Evolutionary conservation across 768 basidiomycete genomes (phyloP), one percentile per base, ranked within the genome.

Genomic region (Trametes cubensis): DNA sequence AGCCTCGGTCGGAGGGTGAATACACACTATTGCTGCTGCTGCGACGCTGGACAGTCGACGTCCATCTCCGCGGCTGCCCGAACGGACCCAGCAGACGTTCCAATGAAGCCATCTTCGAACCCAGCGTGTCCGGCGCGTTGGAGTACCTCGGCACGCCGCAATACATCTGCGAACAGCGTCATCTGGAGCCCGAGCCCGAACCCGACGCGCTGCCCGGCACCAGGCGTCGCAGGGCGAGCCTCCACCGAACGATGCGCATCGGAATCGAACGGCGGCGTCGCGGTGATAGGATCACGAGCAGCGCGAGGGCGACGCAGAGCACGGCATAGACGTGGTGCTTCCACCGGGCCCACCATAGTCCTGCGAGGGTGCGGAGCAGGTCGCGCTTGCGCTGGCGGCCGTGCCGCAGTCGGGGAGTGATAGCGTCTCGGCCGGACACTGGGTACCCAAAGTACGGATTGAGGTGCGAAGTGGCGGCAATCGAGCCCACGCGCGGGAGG

Each of bases 381-480:
- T 90, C 89, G 66, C 87, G 81, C 63, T 87, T 88, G 55, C 89
- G 83, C 59, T 83, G 81, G 38, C 85, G 88, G 41, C 87, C 87
- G 70, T 85, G 79, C 40, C 79, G 80, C 64, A 88, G 77, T 17
- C 76, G 73, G 52, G 80, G 75, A 17, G 80, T 74, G n/a, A 73
- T 30, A 13, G 75, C 34, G 54, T 47, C 58, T 71, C 75, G 53
- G 58, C 73, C 58, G 70, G 71, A 59, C 14, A 79, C 78, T 6
- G 89, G 87, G 69, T 92, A 91, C 4, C 90, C 90, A 64, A 83
- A 92, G 73, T 86, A 91, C 1, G 90, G 90, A 64, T 90, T 92
- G 42, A 83, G 74, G 40, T 76, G 70, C 26, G 89, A 90, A 30
- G 81, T 84, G 20, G 87, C 79, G 10, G 86, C 79, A 44, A 85